Evolutionary conservation across 192 early-diverging fungal species (phyloP).

Genomic region (Piromyces finnis): DNA sequence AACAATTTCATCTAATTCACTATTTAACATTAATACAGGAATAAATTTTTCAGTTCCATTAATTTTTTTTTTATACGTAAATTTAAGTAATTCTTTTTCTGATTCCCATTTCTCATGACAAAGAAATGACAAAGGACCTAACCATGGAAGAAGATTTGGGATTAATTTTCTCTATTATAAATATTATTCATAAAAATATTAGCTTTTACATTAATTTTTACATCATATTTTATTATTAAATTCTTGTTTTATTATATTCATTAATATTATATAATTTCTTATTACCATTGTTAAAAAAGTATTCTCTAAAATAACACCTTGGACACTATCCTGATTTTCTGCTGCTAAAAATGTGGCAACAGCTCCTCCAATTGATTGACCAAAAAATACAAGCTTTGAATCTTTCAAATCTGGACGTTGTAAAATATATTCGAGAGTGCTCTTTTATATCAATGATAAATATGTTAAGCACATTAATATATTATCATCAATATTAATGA

Average conservation of each 20-base stretch:
- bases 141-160: not conserved
- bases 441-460: constrained; percentile 10
- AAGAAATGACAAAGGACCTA: not conserved
- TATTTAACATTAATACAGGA: not conserved
- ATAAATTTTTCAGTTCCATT: not conserved
- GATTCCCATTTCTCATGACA: not conserved
- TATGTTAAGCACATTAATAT: too few relatives aligned
- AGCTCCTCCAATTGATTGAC: constrained; percentile 93
- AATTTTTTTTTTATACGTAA: not conserved
- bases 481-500: not conserved
- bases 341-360: constrained; percentile 78
- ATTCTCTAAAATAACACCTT: constrained; percentile 1
- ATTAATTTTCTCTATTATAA: not conserved
- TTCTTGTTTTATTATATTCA: not conserved
- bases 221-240: too few relatives aligned
- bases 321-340: constrained; percentile 36
- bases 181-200: too few relatives aligned
- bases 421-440: constrained; percentile 67
- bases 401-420: constrained; percentile 50
- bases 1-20: not conserved
- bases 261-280: not conserved
- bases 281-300: constrained; percentile 1
- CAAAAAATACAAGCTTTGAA: constrained; percentile 73
- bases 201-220: too few relatives aligned
- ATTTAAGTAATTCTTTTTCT: not conserved